Percentiles rank a stretch among this genome's conserved stretches.
Conservation (phyloP, 2,329 filamentous ascomycete species). For the Colletotrichum ledebouriae region DNA sequence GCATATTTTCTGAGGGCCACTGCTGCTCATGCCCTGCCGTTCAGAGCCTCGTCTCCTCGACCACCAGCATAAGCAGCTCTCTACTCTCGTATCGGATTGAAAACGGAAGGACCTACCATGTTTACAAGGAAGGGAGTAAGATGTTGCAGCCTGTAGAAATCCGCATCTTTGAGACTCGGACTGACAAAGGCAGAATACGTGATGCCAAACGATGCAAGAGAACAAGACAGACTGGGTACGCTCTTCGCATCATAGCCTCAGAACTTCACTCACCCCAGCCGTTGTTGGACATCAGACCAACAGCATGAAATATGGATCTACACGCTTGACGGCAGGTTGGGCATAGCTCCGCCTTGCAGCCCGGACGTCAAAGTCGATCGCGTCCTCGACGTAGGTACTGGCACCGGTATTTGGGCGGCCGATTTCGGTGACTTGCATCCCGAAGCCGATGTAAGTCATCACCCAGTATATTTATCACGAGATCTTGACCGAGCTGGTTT, state of each 20-base stretch:
- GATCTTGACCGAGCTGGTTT: not conserved
- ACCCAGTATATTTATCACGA: not conserved
- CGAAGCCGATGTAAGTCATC: not conserved
- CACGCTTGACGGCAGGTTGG: not conserved
- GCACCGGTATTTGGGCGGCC: not conserved
- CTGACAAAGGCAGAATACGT: not conserved
- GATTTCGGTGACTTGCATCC: not conserved
- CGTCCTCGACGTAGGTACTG: not conserved
- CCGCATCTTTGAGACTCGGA: too few species aligned
- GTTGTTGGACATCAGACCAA: too few species aligned
- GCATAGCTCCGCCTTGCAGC: not conserved
- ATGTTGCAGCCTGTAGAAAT: too few species aligned
- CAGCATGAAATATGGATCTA: not conserved
- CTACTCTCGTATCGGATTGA: not conserved
- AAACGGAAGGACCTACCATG: not conserved
- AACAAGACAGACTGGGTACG: conserved; percentile 2
- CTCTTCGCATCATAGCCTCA: too few species aligned
- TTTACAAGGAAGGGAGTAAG: not conserved
- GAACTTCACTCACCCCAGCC: too few species aligned
- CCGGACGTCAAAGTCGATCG: not conserved
- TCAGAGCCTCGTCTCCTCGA: not conserved
- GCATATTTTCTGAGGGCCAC: too few species aligned
- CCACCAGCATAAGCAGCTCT: not conserved
- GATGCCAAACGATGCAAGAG: not conserved
- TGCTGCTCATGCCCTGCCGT: not conserved